phyloP scores from a whole-genome alignment of 2,329 filamentous ascomycete species.

The Massarina eburnea region DNA sequence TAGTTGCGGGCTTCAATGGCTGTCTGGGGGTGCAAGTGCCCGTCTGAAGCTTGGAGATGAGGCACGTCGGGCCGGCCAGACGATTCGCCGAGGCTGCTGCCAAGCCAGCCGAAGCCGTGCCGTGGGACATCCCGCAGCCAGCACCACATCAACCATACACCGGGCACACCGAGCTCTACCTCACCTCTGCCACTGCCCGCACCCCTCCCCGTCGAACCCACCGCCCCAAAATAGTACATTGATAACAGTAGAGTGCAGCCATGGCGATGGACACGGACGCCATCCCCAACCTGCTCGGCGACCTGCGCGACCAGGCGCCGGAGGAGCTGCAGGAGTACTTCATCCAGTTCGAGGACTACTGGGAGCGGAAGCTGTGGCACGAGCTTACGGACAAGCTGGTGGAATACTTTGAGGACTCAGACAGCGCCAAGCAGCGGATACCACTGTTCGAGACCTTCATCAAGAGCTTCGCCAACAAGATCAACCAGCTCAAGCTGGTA shows the following conservation, averaged over 20 bases:
- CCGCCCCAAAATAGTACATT: not conserved
- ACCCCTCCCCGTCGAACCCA: not conserved
- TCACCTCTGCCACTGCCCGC: not conserved
- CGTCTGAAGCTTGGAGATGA: constrained; percentile 19
- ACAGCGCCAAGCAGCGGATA: constrained; percentile 82
- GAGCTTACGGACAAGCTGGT: constrained; percentile 90
- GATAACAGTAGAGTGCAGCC: constrained; percentile 7
- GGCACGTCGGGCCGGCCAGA: constrained; percentile 10
- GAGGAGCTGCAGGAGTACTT: constrained; percentile 86
- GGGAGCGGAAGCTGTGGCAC: constrained; percentile 99
- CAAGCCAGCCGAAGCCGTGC: constrained; percentile 9
- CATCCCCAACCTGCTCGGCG: constrained; percentile 87
- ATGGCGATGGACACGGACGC: constrained; percentile 77
- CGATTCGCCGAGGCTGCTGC: constrained; percentile 10
- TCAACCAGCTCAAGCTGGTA: constrained; percentile 98
- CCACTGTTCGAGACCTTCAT: constrained; percentile 93
- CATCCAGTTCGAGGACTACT: constrained; percentile 90
- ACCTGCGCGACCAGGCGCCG: constrained; percentile 84
- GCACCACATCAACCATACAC: constrained; percentile 18
- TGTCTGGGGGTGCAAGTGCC: constrained; percentile 32
- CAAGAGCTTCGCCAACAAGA: constrained; percentile 94
- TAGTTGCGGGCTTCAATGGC: constrained; percentile 44
- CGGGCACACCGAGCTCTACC: constrained; percentile 3
- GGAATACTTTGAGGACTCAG: constrained; percentile 80
- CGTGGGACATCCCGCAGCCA: constrained; percentile 15